These are phyloP conservation scores for Blastobotrys muscicola DNA, from an alignment of 805 yeast genomes.

Conservation along the genomic window DNA sequence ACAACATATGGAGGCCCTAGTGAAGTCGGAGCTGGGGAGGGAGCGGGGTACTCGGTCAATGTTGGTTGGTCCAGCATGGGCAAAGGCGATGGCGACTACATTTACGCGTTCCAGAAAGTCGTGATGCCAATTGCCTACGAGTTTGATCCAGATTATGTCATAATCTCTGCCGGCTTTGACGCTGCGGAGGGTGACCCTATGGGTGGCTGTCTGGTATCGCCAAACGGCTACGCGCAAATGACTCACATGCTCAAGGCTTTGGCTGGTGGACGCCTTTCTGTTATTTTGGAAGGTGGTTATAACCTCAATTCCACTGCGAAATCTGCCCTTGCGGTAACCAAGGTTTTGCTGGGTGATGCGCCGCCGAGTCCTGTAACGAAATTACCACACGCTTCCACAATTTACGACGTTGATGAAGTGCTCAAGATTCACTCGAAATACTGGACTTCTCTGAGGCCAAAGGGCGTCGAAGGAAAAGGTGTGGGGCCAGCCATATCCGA, in stretches of 20 bases:
- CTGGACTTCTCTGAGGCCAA: conserved; percentile 80
- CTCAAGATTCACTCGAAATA: conserved; percentile 69
- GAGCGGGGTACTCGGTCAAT: conserved; percentile 81
- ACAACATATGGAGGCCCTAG: conserved; percentile 75
- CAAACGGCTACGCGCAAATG: conserved; percentile 95
- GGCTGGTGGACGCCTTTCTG: conserved; percentile 83
- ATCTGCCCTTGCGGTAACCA: conserved; percentile 87
- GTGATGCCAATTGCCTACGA: conserved; percentile 84
- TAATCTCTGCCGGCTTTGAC: conserved; percentile 92
- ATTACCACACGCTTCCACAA: conserved; percentile 66
- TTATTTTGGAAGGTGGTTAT: conserved; percentile 93
- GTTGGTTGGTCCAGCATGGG: conserved; percentile 92
- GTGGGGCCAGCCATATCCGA: conserved; percentile 32
- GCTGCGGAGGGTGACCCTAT: conserved; percentile 98
- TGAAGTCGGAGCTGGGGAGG: conserved; percentile 75
- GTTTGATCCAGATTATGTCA: conserved; percentile 85
- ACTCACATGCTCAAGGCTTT: conserved; percentile 80
- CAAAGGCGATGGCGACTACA: conserved; percentile 90
- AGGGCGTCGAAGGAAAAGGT: conserved; percentile 23
- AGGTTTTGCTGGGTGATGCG: conserved; percentile 88
- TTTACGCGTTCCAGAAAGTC: conserved; percentile 79
- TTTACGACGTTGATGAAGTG: conserved; percentile 75
- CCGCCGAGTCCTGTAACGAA: conserved; percentile 65
- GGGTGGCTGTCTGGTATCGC: conserved; percentile 93
- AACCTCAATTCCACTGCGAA: conserved; percentile 83